A percentile compares a stretch with the other conserved stretches of the same genome.
Conservation (phyloP, 2,329 filamentous ascomycete genomes). For the Leptographium wingfieldii region DNA sequence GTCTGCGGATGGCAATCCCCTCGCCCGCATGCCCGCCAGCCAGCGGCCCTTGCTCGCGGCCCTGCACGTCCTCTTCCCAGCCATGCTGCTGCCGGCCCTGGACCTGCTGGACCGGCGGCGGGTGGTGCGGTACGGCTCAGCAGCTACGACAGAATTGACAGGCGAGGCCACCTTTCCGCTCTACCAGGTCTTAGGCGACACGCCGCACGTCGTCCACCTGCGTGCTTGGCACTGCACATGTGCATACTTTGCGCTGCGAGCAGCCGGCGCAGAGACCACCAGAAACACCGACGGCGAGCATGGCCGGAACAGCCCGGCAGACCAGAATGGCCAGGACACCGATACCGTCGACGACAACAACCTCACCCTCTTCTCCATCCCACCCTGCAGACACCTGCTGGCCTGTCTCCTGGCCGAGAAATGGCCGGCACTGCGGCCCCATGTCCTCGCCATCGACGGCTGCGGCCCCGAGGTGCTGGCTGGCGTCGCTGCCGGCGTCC, state of each 20-base stretch:
- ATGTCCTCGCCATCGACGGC: slow-evolving; percentile 29
- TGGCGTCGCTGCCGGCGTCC: slow-evolving; percentile 45
- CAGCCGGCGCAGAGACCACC: slow-evolving; percentile 7
- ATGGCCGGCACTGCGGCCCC: slow-evolving; percentile 44
- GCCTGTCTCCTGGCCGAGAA: slow-evolving; percentile 65
- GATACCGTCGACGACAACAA: neutral
- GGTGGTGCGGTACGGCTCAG: slow-evolving; percentile 36
- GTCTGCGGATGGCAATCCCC: slow-evolving; percentile 1
- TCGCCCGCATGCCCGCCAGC: slow-evolving; percentile 22
- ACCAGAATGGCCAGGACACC: slow-evolving; percentile 4
- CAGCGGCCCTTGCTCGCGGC: slow-evolving; percentile 53
- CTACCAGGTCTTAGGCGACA: slow-evolving; percentile 14
- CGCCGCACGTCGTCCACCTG: slow-evolving; percentile 58
- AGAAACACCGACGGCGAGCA: neutral
- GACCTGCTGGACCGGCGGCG: slow-evolving; percentile 74
- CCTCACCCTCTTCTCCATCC: slow-evolving; percentile 15
- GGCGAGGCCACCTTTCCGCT: slow-evolving; percentile 5
- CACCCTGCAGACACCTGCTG: slow-evolving; percentile 76
- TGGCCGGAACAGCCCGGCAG: neutral
- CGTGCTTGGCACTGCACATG: slow-evolving; percentile 81
- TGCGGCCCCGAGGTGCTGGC: slow-evolving; percentile 49
- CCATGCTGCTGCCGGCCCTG: slow-evolving; percentile 68
- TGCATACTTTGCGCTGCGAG: slow-evolving; percentile 63
- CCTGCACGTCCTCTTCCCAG: slow-evolving; percentile 74
- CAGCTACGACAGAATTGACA: slow-evolving; percentile 14